Percentiles rank a stretch among this genome's conserved stretches.
phyloP scores from a whole-genome alignment of 352 stramenopile genomes.

The Bremia lactucae region DNA sequence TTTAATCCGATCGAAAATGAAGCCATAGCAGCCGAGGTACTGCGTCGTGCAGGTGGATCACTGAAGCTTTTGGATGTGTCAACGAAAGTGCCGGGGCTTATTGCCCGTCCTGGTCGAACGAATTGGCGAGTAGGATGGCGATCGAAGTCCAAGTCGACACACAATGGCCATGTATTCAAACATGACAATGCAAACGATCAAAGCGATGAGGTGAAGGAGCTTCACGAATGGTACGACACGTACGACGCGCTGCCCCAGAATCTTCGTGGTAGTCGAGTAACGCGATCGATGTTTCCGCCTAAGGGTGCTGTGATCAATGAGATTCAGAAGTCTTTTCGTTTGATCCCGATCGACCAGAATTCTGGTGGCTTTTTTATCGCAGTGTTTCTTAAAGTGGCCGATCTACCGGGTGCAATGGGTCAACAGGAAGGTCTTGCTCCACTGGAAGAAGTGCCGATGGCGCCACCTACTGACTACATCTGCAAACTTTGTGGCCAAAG shows the following conservation, averaged over 20 bases:
- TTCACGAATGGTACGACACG: constrained; percentile 72
- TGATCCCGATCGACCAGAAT: constrained; percentile 97
- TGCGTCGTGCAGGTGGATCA: constrained; percentile 78
- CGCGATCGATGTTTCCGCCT: constrained; percentile 82
- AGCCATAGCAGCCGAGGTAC: constrained; percentile 92
- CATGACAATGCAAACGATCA: constrained; percentile 4
- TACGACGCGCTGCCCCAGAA: constrained; percentile 53
- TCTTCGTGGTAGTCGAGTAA: constrained; percentile 50
- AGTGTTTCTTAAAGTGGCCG: constrained; percentile 83
- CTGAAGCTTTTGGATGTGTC: constrained; percentile 88
- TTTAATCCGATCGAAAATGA: constrained; percentile 99
- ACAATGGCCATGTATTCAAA: constrained; percentile 71
- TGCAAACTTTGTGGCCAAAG: constrained; percentile 59
- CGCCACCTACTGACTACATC: constrained; percentile 47
- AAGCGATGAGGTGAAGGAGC: constrained; percentile 2
- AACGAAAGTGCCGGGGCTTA: constrained; percentile 41
- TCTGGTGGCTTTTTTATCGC: constrained; percentile 98
- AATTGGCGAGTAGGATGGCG: constrained; percentile 75
- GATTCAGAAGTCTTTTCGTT: constrained; percentile 86
- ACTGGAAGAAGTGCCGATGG: constrained; percentile 34
- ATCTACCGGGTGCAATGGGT: constrained; percentile 37
- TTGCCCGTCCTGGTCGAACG: constrained; percentile 37
- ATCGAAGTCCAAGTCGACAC: constrained; percentile 78
- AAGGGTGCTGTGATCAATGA: constrained; percentile 22
- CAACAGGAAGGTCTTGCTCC: constrained; percentile 39